A percentile compares a stretch with the other conserved stretches of the same genome.
Conservation (phyloP, 208 protist species). For the Borovskyia barvae region DNA sequence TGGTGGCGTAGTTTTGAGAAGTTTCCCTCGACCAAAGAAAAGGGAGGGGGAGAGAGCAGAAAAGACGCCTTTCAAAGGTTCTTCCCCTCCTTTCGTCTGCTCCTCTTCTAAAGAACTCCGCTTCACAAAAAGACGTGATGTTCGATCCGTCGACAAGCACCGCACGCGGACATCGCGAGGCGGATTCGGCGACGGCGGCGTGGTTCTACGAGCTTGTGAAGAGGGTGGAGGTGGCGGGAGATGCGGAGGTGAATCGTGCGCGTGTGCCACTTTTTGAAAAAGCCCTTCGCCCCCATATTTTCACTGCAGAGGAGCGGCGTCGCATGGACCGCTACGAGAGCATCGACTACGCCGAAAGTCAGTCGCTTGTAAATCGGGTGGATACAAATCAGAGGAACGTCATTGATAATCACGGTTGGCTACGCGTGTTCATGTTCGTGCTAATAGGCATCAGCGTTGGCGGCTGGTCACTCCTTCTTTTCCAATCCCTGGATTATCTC, state of each 20-base stretch:
- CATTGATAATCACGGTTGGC: conserved; percentile 30
- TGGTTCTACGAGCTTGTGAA: conserved; percentile 50
- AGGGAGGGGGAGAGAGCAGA: too few species aligned
- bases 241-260: conserved; percentile 39
- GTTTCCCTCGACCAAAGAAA: too few species aligned
- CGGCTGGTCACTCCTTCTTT: conserved; percentile 60
- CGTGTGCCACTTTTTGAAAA: conserved; percentile 51
- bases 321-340: conserved; percentile 83
- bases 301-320: conserved; percentile 53
- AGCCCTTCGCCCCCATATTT: conserved; percentile 45
- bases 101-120: background rate
- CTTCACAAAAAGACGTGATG: background rate
- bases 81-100: too few species aligned
- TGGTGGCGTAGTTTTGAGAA: too few species aligned
- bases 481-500: conserved; percentile 71
- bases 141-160: background rate
- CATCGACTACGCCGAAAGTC: conserved; percentile 71
- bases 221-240: conserved; percentile 41
- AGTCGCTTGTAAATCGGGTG: conserved; percentile 48
- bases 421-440: conserved; percentile 64
- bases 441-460: conserved; percentile 59
- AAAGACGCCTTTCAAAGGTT: too few species aligned
- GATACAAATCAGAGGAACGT: conserved; percentile 18
- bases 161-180: conserved; percentile 3
- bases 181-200: conserved; percentile 34